Evolutionary conservation across 2,329 filamentous ascomycete genomes (phyloP).

Genomic region (Botryotinia globosa): DNA sequence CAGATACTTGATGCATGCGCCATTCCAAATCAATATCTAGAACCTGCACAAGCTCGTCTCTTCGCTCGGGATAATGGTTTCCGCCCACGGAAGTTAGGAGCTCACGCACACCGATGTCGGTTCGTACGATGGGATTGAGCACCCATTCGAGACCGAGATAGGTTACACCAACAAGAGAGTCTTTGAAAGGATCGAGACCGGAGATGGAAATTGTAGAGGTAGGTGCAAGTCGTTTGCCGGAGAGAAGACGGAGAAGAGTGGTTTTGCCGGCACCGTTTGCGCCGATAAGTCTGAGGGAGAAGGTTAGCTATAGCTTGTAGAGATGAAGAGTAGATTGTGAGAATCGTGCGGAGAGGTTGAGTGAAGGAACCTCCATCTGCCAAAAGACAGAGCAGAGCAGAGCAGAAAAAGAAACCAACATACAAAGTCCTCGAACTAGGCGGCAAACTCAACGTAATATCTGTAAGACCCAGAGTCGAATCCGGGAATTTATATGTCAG

Average conservation of each 20-base stretch:
- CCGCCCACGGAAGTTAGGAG: conserved; percentile 84
- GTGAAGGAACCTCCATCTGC: background rate
- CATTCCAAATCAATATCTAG: conserved; percentile 89
- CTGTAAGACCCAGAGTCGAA: conserved; percentile 71
- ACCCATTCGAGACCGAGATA: conserved; percentile 99
- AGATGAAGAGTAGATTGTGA: background rate
- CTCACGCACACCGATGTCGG: conserved; percentile 87
- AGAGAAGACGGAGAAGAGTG: conserved; percentile 84
- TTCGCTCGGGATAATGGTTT: conserved; percentile 72
- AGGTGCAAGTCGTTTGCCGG: conserved; percentile 90
- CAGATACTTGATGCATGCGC: conserved; percentile 94
- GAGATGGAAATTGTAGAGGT: conserved; percentile 69
- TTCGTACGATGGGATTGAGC: conserved; percentile 91
- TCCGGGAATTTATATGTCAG: conserved; percentile 90
- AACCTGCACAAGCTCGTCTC: conserved; percentile 83
- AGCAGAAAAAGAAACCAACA: conserved; percentile 47
- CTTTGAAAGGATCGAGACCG: conserved; percentile 87
- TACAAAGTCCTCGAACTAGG: conserved; percentile 55
- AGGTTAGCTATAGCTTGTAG: conserved; percentile 51
- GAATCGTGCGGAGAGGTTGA: too few species aligned
- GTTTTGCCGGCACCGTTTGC: conserved; percentile 98
- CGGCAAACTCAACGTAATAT: conserved; percentile 63
- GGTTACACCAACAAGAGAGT: conserved; percentile 86
- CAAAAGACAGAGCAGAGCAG: too few species aligned
- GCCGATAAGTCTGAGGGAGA: conserved; percentile 84